Evolutionary conservation across 2,329 filamentous ascomycete genomes (phyloP).

Genomic region (Neonectria hederae): DNA sequence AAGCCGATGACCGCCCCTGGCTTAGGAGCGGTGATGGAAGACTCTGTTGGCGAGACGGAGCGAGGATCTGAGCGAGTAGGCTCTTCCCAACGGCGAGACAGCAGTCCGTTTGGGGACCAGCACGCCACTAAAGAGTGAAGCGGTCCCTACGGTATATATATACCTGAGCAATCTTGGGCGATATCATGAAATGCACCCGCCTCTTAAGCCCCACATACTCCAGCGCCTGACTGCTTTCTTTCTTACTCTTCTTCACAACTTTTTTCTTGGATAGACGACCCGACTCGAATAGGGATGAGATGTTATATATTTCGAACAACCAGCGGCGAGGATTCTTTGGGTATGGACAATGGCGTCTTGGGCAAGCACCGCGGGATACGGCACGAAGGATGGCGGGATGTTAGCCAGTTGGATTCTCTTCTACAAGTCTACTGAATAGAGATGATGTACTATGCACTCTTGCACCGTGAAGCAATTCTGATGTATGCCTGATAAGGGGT

Average conservation of each 20-base stretch:
- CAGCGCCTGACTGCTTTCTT: constrained; percentile 24
- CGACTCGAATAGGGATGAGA: constrained; percentile 36
- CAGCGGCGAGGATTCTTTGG: constrained; percentile 31
- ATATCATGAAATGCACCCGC: constrained; percentile 37
- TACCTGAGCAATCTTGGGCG: constrained; percentile 24
- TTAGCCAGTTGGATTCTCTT: constrained; percentile 34
- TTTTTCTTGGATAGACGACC: constrained; percentile 40
- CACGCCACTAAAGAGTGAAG: constrained; percentile 62
- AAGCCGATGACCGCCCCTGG: constrained; percentile 53
- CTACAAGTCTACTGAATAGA: constrained; percentile 43
- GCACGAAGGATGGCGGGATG: constrained; percentile 43
- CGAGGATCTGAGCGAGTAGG: constrained; percentile 37
- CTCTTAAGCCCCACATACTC: constrained; percentile 23
- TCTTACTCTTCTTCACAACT: constrained; percentile 34
- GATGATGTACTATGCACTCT: constrained; percentile 34
- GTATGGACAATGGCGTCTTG: constrained; percentile 44
- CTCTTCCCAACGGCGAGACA: constrained; percentile 44
- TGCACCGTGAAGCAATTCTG: not conserved
- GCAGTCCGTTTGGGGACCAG: constrained; percentile 67
- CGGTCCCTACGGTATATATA: constrained; percentile 24
- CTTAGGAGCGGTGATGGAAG: constrained; percentile 66
- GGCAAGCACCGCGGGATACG: constrained; percentile 40
- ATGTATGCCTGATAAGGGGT: not conserved
- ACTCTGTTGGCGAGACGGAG: constrained; percentile 53
- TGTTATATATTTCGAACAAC: constrained; percentile 35